Percentiles rank a stretch among this genome's conserved stretches.
phyloP scores from a whole-genome alignment of 306 rosid species.

The Cicer bijugum region DNA sequence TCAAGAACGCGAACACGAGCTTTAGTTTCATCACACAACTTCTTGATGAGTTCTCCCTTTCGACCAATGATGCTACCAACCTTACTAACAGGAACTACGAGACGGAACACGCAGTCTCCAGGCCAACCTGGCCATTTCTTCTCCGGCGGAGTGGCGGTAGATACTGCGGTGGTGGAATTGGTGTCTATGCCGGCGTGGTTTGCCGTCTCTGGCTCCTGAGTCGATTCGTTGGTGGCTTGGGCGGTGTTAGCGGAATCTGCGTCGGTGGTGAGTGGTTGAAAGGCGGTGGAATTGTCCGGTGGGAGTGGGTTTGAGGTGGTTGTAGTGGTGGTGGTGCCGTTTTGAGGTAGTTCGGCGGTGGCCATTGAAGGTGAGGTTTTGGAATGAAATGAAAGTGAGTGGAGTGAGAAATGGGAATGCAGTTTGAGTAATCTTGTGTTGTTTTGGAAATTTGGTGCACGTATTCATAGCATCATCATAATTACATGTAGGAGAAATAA shows the following conservation, averaged over 20 bases:
- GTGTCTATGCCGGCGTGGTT: constrained; percentile 12
- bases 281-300: constrained; percentile 34
- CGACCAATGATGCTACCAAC: constrained; percentile 96
- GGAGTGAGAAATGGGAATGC: neutral
- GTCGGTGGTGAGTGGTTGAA: constrained; percentile 14
- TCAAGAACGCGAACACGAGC: constrained; percentile 92
- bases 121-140: constrained; percentile 98
- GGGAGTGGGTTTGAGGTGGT: constrained; percentile 17
- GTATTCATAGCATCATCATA: neutral
- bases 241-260: neutral
- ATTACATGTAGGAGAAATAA: no score
- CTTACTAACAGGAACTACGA: constrained; percentile 76
- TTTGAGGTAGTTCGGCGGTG: constrained; percentile 45
- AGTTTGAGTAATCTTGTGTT: neutral
- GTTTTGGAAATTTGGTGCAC: neutral
- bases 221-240: neutral
- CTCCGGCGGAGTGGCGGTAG: constrained; percentile 47
- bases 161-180: constrained; percentile 19
- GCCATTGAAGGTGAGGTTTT: constrained; percentile 52
- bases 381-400: neutral
- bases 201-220: constrained; percentile 31
- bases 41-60: constrained; percentile 89
- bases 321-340: constrained; percentile 48
- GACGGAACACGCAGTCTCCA: constrained; percentile 81
- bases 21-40: constrained; percentile 84